Conservation (phyloP, 345 rosid species). For the Populus tremula region DNA sequence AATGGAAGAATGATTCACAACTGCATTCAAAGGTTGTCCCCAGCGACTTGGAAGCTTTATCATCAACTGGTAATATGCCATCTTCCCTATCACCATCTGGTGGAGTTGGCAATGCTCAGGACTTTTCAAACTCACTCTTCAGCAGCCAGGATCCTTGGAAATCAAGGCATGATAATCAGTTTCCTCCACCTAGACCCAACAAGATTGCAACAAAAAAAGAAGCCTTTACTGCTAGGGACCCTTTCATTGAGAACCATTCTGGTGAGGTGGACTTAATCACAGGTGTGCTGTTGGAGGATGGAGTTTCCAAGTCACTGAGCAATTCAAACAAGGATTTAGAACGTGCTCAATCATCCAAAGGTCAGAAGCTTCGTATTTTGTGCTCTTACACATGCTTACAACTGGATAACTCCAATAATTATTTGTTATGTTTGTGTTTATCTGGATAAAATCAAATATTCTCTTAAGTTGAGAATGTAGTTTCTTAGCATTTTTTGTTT, state of each 20-base stretch:
- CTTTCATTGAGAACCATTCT: conserved; percentile 32
- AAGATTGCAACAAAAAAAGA: conserved; percentile 47
- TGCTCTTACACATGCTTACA: not conserved
- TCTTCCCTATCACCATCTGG: conserved; percentile 26
- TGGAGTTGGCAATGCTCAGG: conserved; percentile 35
- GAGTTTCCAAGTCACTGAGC: conserved; percentile 23
- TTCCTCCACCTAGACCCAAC: conserved; percentile 59
- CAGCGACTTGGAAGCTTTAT: conserved; percentile 27
- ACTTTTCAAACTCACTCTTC: conserved; percentile 56
- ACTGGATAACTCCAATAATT: not conserved
- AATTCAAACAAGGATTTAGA: conserved; percentile 39
- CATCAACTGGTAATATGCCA: conserved; percentile 15
- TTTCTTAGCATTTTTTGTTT: conserved; percentile 14
- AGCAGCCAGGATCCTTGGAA: conserved; percentile 71
- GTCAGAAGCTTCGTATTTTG: conserved; percentile 23
- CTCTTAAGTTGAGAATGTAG: not conserved
- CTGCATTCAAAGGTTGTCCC: conserved; percentile 31
- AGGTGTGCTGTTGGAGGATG: conserved; percentile 32
- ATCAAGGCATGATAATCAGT: conserved; percentile 42
- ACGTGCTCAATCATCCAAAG: conserved; percentile 37
- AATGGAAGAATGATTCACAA: conserved; percentile 33
- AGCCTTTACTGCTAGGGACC: conserved; percentile 35
- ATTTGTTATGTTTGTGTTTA: not conserved
- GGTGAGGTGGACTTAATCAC: conserved; percentile 26
- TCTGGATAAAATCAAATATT: not conserved